Conservation (phyloP, 257 asterid genomes). For the Phtheirospermum japonicum region DNA sequence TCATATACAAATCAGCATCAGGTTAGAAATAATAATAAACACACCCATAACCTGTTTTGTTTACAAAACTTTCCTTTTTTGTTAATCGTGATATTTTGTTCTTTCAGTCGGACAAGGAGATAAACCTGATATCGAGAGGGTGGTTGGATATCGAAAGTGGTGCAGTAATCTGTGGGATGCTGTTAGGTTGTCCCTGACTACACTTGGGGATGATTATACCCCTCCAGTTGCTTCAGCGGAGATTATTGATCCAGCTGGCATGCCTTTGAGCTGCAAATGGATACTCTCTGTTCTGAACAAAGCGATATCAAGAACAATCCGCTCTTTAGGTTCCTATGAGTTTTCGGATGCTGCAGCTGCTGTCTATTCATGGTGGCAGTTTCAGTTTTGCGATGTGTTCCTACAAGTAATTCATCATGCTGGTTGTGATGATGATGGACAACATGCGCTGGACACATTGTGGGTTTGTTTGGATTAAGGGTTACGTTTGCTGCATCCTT, state of each 20-base stretch:
- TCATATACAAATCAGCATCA: constrained; percentile 95
- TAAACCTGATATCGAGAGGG: constrained; percentile 89
- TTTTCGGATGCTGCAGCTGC: constrained; percentile 93
- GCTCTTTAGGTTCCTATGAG: constrained; percentile 64
- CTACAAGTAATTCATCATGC: constrained; percentile 79
- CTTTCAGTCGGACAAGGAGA: constrained; percentile 86
- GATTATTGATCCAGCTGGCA: constrained; percentile 41
- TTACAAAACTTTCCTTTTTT: background rate
- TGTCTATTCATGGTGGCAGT: constrained; percentile 90
- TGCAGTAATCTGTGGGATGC: constrained; percentile 99
- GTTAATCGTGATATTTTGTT: constrained; percentile 17
- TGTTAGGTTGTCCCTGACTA: constrained; percentile 86
- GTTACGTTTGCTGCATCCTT: constrained; percentile 83
- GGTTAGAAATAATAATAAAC: too few relatives aligned
- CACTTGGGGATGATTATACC: constrained; percentile 81
- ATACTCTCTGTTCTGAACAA: constrained; percentile 81
- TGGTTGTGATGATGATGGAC: too few relatives aligned
- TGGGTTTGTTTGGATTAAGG: constrained; percentile 93
- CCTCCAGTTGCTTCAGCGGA: constrained; percentile 77
- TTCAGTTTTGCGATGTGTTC: constrained; percentile 85
- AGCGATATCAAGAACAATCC: constrained; percentile 71
- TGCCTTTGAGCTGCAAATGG: constrained; percentile 98
- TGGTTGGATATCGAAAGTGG: constrained; percentile 95
- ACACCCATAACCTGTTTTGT: constrained; percentile 4
- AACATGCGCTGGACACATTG: constrained; percentile 73